These are phyloP conservation scores for Claviceps pazoutovae DNA, from an alignment of 2,329 filamentous ascomycete genomes.

Conservation along the genomic window DNA sequence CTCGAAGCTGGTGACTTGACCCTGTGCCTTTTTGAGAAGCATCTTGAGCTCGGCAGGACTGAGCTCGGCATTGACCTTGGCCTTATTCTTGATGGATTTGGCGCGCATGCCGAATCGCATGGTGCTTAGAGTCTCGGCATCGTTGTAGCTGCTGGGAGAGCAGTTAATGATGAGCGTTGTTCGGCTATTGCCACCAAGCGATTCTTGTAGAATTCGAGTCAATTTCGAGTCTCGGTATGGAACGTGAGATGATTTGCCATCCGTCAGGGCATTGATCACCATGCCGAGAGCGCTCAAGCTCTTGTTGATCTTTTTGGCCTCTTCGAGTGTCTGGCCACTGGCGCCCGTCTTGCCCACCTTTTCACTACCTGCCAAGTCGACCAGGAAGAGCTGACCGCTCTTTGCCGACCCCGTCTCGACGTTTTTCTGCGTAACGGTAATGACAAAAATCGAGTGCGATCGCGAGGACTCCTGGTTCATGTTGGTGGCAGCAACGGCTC, in stretches of 20 bases:
- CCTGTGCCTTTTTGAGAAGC: constrained; percentile 82
- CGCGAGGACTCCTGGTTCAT: constrained; percentile 99
- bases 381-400: constrained; percentile 90
- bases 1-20: constrained; percentile 78
- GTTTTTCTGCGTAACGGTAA: constrained; percentile 95
- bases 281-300: constrained; percentile 94
- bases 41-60: constrained; percentile 91
- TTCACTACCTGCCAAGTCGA: constrained; percentile 95
- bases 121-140: constrained; percentile 83
- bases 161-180: constrained; percentile 99
- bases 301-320: constrained; percentile 99
- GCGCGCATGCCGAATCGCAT: constrained; percentile 89
- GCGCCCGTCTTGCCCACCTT: constrained; percentile 98
- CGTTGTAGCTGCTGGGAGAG: constrained; percentile 97
- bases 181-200: constrained; percentile 88
- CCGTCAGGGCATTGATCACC: constrained; percentile 96
- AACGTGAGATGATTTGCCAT: constrained; percentile 91
- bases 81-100: constrained; percentile 99
- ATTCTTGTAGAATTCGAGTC: constrained; percentile 93
- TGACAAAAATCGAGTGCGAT: constrained; percentile 95
- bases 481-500: constrained; percentile 91
- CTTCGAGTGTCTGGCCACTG: constrained; percentile 90
- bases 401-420: constrained; percentile 91
- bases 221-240: constrained; percentile 97
- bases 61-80: constrained; percentile 97